Conservation (phyloP, 192 early-diverging fungal species). For the Podila epicladia region DNA sequence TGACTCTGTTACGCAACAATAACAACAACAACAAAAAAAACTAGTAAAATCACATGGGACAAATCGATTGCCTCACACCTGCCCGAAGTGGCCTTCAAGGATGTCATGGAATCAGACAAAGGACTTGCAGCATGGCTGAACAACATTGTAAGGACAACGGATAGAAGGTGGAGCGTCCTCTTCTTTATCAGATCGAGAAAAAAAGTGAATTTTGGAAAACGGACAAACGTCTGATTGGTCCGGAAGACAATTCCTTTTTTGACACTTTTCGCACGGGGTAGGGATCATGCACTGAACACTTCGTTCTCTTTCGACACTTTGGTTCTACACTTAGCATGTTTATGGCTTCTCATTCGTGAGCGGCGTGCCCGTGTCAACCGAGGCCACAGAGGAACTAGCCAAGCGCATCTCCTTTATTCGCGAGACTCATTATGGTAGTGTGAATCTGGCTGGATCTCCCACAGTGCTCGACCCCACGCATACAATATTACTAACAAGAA, state of each 20-base stretch:
- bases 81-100: slow-evolving; percentile 57
- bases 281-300: background rate
- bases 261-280: background rate
- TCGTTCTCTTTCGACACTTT: background rate
- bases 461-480: too few relatives aligned
- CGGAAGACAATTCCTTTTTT: background rate
- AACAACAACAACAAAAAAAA: too few relatives aligned
- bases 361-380: slow-evolving; percentile 68
- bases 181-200: background rate
- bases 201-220: background rate
- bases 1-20: too few relatives aligned
- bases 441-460: background rate
- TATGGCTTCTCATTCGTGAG: slow-evolving; percentile 83
- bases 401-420: slow-evolving; percentile 77
- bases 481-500: too few relatives aligned
- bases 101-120: slow-evolving; percentile 73
- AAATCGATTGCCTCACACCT: slow-evolving; percentile 39
- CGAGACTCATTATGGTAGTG: slow-evolving; percentile 76
- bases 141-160: slow-evolving; percentile 59
- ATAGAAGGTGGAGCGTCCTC: background rate
- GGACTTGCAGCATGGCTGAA: slow-evolving; percentile 76
- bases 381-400: slow-evolving; percentile 74
- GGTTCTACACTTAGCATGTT: slow-evolving; percentile 48
- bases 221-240: background rate
- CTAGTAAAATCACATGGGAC: slow-evolving; percentile 46